Evolutionary conservation across 2,329 filamentous ascomycete genomes (phyloP).

Genomic region (Exophiala bonariae): DNA sequence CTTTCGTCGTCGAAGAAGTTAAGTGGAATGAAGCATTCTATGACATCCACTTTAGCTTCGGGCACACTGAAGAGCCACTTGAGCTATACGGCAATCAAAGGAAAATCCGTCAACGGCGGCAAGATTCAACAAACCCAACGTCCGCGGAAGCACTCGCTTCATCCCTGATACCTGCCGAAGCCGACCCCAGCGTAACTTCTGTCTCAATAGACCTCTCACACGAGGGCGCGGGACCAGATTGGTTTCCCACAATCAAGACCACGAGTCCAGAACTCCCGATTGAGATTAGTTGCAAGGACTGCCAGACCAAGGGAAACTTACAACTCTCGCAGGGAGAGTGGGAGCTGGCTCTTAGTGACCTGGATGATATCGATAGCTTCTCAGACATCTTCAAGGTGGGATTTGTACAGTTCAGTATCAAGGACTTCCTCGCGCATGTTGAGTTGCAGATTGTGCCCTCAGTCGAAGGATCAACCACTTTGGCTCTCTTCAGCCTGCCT

Average conservation of each 20-base stretch:
- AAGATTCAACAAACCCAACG: slow-evolving; percentile 1
- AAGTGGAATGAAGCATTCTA: slow-evolving; percentile 4
- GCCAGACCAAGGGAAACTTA: slow-evolving; percentile 2
- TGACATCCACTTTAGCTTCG: background rate
- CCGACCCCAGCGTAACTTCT: background rate
- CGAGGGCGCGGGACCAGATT: background rate
- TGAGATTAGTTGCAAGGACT: slow-evolving; percentile 5
- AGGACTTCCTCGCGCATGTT: slow-evolving; percentile 6
- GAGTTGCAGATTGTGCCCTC: background rate
- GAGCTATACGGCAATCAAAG: background rate
- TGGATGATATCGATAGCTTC: background rate
- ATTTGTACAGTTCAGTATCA: slow-evolving; percentile 1
- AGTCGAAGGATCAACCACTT: background rate
- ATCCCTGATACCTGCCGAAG: slow-evolving; percentile 3
- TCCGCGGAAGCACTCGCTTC: background rate
- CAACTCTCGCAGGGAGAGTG: slow-evolving; percentile 5
- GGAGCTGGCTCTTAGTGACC: background rate
- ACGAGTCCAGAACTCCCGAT: background rate
- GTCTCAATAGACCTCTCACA: slow-evolving; percentile 3
- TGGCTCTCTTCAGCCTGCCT: slow-evolving; percentile 1
- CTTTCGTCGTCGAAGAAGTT: background rate
- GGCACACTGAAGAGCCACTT: background rate
- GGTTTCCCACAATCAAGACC: background rate
- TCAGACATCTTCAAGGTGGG: slow-evolving; percentile 3
- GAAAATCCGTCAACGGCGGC: background rate